These are phyloP conservation scores for Trichomonascus vanleenenianus DNA, from an alignment of 805 yeast genomes.

Conservation along the genomic window DNA sequence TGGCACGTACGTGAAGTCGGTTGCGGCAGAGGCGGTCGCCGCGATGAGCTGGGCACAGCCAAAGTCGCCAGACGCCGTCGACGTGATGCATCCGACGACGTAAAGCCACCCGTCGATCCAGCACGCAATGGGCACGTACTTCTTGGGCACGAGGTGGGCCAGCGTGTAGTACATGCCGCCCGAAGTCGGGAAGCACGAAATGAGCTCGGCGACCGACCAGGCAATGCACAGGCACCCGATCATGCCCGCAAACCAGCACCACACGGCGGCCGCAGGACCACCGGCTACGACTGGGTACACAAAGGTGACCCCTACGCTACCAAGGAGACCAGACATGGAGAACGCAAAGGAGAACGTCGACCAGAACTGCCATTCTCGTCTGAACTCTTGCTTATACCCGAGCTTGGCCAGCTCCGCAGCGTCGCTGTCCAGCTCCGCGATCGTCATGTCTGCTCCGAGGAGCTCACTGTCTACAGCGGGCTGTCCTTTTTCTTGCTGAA, in stretches of 20 bases:
- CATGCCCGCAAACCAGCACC: conserved; percentile 66
- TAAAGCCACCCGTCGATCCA: conserved; percentile 28
- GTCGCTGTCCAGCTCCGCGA: conserved; percentile 28
- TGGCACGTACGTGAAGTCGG: conserved; percentile 2
- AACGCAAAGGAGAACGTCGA: conserved; percentile 70
- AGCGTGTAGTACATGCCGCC: conserved; percentile 20
- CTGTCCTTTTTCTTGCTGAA: too few relatives aligned
- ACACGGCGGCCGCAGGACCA: conserved; percentile 63
- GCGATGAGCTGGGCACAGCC: conserved; percentile 8
- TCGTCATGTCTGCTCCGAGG: too few relatives aligned
- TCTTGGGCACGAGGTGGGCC: conserved; percentile 26
- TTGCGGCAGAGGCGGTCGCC: conserved; percentile 4
- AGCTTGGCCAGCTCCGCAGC: conserved; percentile 57
- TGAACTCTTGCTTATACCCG: conserved; percentile 66
- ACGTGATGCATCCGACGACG: conserved; percentile 47
- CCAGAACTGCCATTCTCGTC: conserved; percentile 62
- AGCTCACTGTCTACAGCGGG: too few relatives aligned
- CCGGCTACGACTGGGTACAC: conserved; percentile 43
- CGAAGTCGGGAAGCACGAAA: conserved; percentile 20
- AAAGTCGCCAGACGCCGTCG: conserved; percentile 17
- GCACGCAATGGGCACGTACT: conserved; percentile 44
- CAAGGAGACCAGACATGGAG: conserved; percentile 69
- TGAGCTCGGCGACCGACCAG: conserved; percentile 64
- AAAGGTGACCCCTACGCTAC: conserved; percentile 62
- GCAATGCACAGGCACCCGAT: conserved; percentile 58